Base-by-base conservation (phyloP, 768 basidiomycete genomes). In the Lactarius akahatsu region DNA sequence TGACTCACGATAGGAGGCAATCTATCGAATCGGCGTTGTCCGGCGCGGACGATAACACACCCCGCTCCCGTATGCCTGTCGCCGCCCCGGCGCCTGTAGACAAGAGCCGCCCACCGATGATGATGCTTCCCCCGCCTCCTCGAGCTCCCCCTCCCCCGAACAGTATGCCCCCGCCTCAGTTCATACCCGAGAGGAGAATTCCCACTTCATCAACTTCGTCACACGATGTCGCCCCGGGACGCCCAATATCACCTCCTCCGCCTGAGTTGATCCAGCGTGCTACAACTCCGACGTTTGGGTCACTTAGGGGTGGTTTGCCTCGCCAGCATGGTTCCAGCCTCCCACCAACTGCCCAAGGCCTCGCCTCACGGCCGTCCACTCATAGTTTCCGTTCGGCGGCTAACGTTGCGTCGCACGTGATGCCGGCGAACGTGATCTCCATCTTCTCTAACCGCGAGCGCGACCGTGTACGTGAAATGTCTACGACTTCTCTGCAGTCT, bases 221-320 rank as follows among this genome's bases (percentile, higher is more conserved):
- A 5, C 78, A 81, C 54, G 89, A 90, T 68, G 76, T 78, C 6
- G 90, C 91, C 13, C 95, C 96, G 0, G 89, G 92, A 34, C 82
- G 96, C 54, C 96, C 96, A 0, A 90, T 87, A 4, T 98, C 96
- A 0, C 96, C 96, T 2, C 96, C 95, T 6, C 96, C 95, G 20
- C 80, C 90, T 20, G 95, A 98, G 64, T 90, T 97, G 73, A 88
- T 97, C 67, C 89, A 93, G 73, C 90, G 96, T 16, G 94, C 96
- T 11, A 92, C 92, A 4, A 94, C 92, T 1, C 92, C 92, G 0
- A 89, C 89, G 8, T 87, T 91, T 70, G 89, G 90, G 2, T 77
- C 85, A 1, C 81, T 84, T 62, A 78, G 89, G 20, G 80, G 82
- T 45, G 81, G 75, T 20, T 81, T 81, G 58, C 78, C 80, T 59